Base-by-base conservation (phyloP, 352 stramenopile genomes). In the Globisporangium heterothallicum region DNA sequence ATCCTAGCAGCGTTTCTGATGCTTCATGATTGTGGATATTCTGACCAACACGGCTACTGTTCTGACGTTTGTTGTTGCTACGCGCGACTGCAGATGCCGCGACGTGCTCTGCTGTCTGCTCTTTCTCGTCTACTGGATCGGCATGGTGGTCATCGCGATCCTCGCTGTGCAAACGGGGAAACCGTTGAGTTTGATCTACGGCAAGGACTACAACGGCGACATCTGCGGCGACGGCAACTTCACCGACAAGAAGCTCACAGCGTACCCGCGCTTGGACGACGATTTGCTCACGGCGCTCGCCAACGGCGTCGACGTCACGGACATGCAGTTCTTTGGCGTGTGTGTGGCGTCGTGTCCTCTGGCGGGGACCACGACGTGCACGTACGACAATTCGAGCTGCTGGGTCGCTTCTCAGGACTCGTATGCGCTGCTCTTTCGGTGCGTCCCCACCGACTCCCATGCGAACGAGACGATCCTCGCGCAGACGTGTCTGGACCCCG, bases 111-210 rank as follows among this genome's bases (percentile, higher is more conserved):
- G 84, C 61, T 86, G 82, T 22, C 49, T 90, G 9, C 51, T 93
- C 19, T 95, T 95, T 53, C 36, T 90, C n/a, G 72, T 89, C 32
- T 94, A 89, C 63, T 94, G 84, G 84, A 38, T 92, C 24, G 80
- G 84, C 25, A 94, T 93, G 80, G 76, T 38, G 10, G 54, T 88
- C 5, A 57, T 95, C 34, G 74, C 78, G 12, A 67, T 88, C 49
- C 27, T 92, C 6, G 78, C 74, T 1, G 32, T 91, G 24, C 59
- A 84, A 19, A 75, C 77, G 2, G 86, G 86, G 13, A 70, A 91
- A 44, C 73, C 85, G 6, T 53, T 89, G 18, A 86, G 76, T 30
- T 60, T 95, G 12, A 62, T 94, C 19, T 95, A 90, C 53, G 86
- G 74, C 6, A 79, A 72, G 46, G 86, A 95, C 61, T 89, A 88